Base-by-base conservation (phyloP, 225 moss, liverwort and hornwort genomes). In the Straminergon stramineum region DNA sequence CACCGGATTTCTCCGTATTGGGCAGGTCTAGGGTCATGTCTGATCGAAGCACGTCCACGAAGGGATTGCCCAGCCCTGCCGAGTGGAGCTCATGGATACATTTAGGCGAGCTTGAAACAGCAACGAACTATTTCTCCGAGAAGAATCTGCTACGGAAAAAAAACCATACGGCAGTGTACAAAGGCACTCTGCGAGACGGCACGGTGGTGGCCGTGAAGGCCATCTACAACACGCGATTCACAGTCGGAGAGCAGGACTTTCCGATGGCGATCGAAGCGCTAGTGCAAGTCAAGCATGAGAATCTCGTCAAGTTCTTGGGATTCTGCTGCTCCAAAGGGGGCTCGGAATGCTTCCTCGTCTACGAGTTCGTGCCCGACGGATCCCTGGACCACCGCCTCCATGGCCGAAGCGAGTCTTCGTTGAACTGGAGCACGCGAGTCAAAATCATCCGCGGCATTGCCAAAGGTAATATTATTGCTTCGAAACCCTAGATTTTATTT, bases 121-220 rank as follows among this genome's bases (percentile, higher is more conserved):
- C 94, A n/a, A 94, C 94, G 3, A 94, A 94, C 81, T 92, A 92
- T 52, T 94, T 92, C 90, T 94, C 94, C 57, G 92, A 94, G 79
- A 90, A 91, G 43, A 92, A 92, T 58, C 79, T 94, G 51, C 69
- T 94, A 71, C 80, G 82, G 22, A 94, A 90, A 87, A 91, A 90
- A 70, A 73, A 71, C 60, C 90, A 91, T 71, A 86, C 91, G 34
- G 92, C 92, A 10, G 90, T 94, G 23, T 94, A 92, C 87, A 90
- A 89, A 86, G 94, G 94, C 52, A 79, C 87, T 19, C 82, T 92
- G n/a, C 88, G 88, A 52, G 92, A 94, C 61, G 94, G 92, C 90
- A 88, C 91, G 19, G 65, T 35, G 26, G 91, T 94, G 51, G 94
- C 94, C 53, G 88, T 94, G 82, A 94, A 92, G 78, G 92, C 91